Conservation (phyloP, 1,284 basidiomycete genomes). For the Gymnopus androsaceus region DNA sequence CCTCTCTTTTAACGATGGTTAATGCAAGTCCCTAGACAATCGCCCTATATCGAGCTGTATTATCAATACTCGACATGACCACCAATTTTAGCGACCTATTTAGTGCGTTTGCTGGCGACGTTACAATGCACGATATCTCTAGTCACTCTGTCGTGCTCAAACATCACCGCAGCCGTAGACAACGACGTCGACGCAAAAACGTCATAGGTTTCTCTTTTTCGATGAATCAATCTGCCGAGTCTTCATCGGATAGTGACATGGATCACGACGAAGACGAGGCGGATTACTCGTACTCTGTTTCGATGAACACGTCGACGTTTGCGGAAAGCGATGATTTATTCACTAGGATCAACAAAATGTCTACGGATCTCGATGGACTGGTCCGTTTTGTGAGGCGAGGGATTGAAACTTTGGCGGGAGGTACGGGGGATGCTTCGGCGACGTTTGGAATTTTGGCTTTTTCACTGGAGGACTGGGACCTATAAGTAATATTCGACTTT, state of each 20-base stretch:
- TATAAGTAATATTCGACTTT: constrained; percentile 24
- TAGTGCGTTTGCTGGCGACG: constrained; percentile 58
- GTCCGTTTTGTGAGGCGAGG: constrained; percentile 69
- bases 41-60: constrained; percentile 62
- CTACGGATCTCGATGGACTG: constrained; percentile 66
- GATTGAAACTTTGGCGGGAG: constrained; percentile 62
- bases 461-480: constrained; percentile 80
- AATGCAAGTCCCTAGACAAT: constrained; percentile 47
- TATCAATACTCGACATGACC: constrained; percentile 74
- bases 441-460: constrained; percentile 77
- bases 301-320: constrained; percentile 38
- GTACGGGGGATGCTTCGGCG: constrained; percentile 53
- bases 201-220: constrained; percentile 62
- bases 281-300: constrained; percentile 45
- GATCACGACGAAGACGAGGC: constrained; percentile 31
- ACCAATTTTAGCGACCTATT: constrained; percentile 69
- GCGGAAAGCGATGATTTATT: constrained; percentile 49
- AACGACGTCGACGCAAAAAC: constrained; percentile 52
- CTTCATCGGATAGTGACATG: constrained; percentile 45
- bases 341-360: constrained; percentile 59
- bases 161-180: constrained; percentile 63
- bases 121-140: constrained; percentile 59
- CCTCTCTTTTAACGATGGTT: neutral
- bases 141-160: constrained; percentile 51
- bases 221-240: constrained; percentile 33